Conservation (phyloP, 148 eudicot species). For the Cornus controversa region DNA sequence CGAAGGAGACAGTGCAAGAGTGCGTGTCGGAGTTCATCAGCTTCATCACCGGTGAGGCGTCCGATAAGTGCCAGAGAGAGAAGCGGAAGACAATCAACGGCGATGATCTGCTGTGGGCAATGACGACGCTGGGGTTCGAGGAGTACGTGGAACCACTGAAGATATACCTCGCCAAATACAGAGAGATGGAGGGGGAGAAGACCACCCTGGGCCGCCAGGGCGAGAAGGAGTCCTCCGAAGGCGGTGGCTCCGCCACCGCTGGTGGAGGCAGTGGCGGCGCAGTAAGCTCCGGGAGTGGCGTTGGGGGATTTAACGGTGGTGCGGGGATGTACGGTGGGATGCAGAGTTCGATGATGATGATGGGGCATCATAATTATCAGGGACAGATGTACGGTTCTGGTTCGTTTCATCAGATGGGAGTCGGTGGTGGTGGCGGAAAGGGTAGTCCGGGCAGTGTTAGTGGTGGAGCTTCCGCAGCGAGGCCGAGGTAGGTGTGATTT, state of each 20-base stretch:
- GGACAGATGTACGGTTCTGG: slow-evolving; percentile 15
- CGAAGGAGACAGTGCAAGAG: slow-evolving; percentile 21
- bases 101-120: slow-evolving; percentile 17
- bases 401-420: slow-evolving; percentile 12
- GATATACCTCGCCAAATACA: slow-evolving; percentile 15
- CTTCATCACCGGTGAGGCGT: slow-evolving; percentile 16
- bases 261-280: slow-evolving; percentile 6
- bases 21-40: slow-evolving; percentile 23
- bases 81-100: slow-evolving; percentile 24
- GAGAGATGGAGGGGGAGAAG: slow-evolving; percentile 20
- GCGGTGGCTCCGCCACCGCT: no score
- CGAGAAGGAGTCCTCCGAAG: slow-evolving; percentile 3
- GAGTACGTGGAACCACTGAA: slow-evolving; percentile 19
- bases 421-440: neutral
- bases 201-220: neutral
- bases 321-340: slow-evolving; percentile 9
- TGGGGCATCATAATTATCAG: slow-evolving; percentile 13
- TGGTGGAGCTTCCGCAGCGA: slow-evolving; percentile 11
- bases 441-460: neutral
- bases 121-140: slow-evolving; percentile 18
- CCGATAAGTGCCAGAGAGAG: slow-evolving; percentile 20
- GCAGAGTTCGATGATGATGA: slow-evolving; percentile 16
- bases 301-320: neutral
- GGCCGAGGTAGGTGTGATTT: slow-evolving; percentile 10
- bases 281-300: neutral